Evolutionary conservation across 2,329 filamentous ascomycete species (phyloP).

Genomic region (Aspergillus sp.): DNA sequence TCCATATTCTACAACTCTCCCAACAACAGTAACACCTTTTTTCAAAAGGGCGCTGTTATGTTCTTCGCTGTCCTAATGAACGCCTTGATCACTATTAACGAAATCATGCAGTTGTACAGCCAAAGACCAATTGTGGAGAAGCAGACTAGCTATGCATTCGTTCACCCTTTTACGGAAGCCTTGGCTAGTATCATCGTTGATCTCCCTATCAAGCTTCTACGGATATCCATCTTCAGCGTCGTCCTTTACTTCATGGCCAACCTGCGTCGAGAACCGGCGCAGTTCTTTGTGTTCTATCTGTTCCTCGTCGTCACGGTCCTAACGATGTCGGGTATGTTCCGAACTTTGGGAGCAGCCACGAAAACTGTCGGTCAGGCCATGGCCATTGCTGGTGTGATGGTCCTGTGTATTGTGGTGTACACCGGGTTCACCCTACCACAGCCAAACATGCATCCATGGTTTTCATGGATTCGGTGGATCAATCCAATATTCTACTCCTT

Average conservation of each 20-base stretch:
- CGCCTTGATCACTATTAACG: slow-evolving; percentile 71
- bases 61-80: slow-evolving; percentile 85
- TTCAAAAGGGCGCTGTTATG: slow-evolving; percentile 68
- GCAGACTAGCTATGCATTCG: slow-evolving; percentile 8
- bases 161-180: slow-evolving; percentile 6
- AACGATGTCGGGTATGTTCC: slow-evolving; percentile 78
- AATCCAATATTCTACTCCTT: slow-evolving; percentile 75
- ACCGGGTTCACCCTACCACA: slow-evolving; percentile 40
- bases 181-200: slow-evolving; percentile 3
- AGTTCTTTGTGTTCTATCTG: slow-evolving; percentile 81
- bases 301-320: slow-evolving; percentile 69
- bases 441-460: slow-evolving; percentile 69
- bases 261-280: slow-evolving; percentile 65
- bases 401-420: slow-evolving; percentile 37
- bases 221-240: slow-evolving; percentile 70
- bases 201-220: slow-evolving; percentile 70
- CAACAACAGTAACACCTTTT: slow-evolving; percentile 64
- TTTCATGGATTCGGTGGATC: slow-evolving; percentile 74
- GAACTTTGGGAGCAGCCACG: slow-evolving; percentile 69
- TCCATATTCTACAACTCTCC: slow-evolving; percentile 75
- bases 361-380: slow-evolving; percentile 58
- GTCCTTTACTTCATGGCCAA: slow-evolving; percentile 82
- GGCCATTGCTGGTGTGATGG: slow-evolving; percentile 49
- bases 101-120: slow-evolving; percentile 33
- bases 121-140: slow-evolving; percentile 10